Base-by-base conservation (phyloP, 2,329 filamentous ascomycete genomes). In the Tolypocladium tropicale region DNA sequence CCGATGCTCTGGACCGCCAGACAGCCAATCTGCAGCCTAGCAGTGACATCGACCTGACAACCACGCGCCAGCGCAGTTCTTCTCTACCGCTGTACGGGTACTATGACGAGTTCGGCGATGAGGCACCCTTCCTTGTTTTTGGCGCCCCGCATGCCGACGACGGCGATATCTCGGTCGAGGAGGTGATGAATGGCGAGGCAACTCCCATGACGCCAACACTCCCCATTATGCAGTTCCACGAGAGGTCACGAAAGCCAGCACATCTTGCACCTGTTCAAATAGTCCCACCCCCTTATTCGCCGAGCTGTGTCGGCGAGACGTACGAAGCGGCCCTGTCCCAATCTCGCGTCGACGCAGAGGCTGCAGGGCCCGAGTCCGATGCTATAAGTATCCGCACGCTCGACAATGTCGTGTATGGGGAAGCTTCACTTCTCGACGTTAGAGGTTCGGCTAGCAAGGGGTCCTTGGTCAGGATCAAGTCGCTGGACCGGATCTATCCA, bases 1-100 rank as follows among this genome's bases (percentile, higher is more conserved):
- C 81, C 9, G 81, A 84, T 55, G 77, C 76, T 2, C 72, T 85
- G 39, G 78, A 85, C 62, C 73, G 73, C 55, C 71, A 80, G 59
- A 84, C 81, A 0, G 79, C 76, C 52, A 77, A 70, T 25, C 66
- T 84, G n/a, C 80, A 84, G 59, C 72, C 74, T 0, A 71, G 64
- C 52, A 72, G 74, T 55, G 74, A 79, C 46, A 65, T 80, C n/a
- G 78, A 80, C 53, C 67, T 81, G 39, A 75, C 74, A 1, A 60
- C 67, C 2, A 59, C 60, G 18, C 73, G 76, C 2, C 72, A 72
- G 25, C 75, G 78, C 56, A 80, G 79, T 60, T 72, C 74, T 50
- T 82, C 76, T 57, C 62, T 81, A 41, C 78, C 79, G 0, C 60
- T 75, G n/a, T 76, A 76, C 57, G 73, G 72, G 7, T 72, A 73